phyloP scores from a whole-genome alignment of 1,284 basidiomycete species.

The Schizophyllum commune region DNA sequence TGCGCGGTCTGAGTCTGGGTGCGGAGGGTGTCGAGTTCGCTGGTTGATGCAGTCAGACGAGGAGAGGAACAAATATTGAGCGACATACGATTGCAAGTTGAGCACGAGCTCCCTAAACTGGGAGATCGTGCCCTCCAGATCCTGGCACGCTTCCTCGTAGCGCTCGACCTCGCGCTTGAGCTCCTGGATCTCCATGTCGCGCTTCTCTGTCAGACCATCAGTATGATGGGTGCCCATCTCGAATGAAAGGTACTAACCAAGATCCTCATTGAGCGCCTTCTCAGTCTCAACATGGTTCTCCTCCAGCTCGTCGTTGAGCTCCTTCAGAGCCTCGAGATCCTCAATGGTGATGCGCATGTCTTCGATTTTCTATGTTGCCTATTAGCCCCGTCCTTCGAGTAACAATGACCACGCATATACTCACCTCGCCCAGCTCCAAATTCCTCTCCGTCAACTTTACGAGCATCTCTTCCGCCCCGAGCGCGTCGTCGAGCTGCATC shows the following conservation, averaged over 20 bases:
- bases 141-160: conserved; percentile 74
- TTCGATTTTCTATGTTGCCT: conserved; percentile 75
- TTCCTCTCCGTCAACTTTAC: conserved; percentile 95
- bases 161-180: conserved; percentile 54
- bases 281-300: conserved; percentile 95
- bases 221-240: not conserved
- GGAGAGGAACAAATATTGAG: too few species aligned
- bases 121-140: conserved; percentile 79
- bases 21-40: conserved; percentile 79
- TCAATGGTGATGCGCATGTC: conserved; percentile 94
- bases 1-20: conserved; percentile 80
- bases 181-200: conserved; percentile 65
- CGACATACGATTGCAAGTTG: not conserved
- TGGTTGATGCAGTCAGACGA: too few species aligned
- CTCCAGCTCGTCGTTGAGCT: conserved; percentile 95
- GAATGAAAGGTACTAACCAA: conserved; percentile 44
- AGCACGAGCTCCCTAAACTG: conserved; percentile 87
- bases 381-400: conserved; percentile 4
- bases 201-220: conserved; percentile 44
- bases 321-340: conserved; percentile 92
- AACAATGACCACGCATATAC: conserved; percentile 2
- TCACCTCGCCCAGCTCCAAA: conserved; percentile 80
- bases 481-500: conserved; percentile 88
- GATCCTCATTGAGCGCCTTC: conserved; percentile 84
- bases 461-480: conserved; percentile 94